These are phyloP conservation scores for Ormosia semicastrata DNA, from an alignment of 306 rosid genomes.

Conservation along the genomic window DNA sequence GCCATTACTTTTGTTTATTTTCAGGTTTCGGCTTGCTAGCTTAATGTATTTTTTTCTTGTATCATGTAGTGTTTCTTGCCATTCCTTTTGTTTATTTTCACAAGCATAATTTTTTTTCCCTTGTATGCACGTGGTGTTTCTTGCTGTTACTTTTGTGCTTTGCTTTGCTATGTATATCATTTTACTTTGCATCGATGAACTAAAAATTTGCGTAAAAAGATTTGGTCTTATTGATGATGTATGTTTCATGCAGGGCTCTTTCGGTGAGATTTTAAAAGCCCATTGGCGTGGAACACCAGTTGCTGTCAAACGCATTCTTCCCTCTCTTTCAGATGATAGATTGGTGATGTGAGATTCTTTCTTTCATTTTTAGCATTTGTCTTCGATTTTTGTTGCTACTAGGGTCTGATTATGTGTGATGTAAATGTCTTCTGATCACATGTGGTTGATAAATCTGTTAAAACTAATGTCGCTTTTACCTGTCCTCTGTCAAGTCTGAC, in stretches of 20 bases:
- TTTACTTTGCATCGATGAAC: conserved; percentile 11
- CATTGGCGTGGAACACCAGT: conserved; percentile 99
- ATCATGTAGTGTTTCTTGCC: not conserved
- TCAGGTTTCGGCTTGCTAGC: not conserved
- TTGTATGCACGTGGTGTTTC: not conserved
- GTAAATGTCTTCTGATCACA: conserved; percentile 6
- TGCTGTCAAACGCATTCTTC: conserved; percentile 96
- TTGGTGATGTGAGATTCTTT: conserved; percentile 78
- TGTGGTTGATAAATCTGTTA: conserved; percentile 9
- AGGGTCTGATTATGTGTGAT: not conserved
- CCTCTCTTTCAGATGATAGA: conserved; percentile 96
- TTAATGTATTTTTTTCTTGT: not conserved
- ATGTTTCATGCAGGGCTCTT: conserved; percentile 76
- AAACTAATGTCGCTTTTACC: not conserved
- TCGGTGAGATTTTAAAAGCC: conserved; percentile 95
- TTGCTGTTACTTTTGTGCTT: conserved; percentile 9
- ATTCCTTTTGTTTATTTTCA: not conserved
- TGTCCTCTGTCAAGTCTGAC: not conserved
- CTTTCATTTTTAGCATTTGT: conserved; percentile 14
- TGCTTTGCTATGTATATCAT: not conserved
- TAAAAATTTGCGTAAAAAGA: not conserved
- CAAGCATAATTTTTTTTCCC: not conserved
- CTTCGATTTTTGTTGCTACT: conserved; percentile 3
- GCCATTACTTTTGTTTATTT: not conserved
- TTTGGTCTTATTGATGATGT: conserved; percentile 4